Conservation (phyloP, 78 protist species). For the Protostelium mycophagum region DNA sequence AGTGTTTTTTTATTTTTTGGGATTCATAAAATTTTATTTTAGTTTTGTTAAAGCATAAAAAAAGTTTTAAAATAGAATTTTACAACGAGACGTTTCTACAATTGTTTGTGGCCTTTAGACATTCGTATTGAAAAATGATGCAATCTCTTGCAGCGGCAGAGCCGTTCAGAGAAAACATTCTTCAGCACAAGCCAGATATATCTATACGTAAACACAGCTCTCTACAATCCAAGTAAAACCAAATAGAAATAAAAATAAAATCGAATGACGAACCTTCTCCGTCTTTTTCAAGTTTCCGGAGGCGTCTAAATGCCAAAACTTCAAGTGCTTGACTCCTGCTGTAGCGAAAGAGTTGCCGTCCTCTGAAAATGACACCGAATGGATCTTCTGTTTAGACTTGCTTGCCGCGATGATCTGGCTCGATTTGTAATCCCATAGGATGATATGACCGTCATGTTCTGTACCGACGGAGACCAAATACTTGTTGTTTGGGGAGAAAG, state of each 20-base stretch:
- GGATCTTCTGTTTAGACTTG: background rate
- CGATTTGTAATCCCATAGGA: background rate
- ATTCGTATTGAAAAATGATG: too few relatives aligned
- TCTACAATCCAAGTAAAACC: too few relatives aligned
- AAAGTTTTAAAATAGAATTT: too few relatives aligned
- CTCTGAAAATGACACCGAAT: background rate
- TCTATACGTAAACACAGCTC: too few relatives aligned
- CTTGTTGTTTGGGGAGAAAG: constrained; percentile 10
- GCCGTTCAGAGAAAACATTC: too few relatives aligned
- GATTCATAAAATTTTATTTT: too few relatives aligned
- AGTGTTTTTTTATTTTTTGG: too few relatives aligned
- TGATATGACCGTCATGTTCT: background rate
- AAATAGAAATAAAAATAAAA: background rate
- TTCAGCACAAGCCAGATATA: too few relatives aligned
- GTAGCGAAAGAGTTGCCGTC: background rate
- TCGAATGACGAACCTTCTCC: background rate
- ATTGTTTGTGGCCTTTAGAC: too few relatives aligned
- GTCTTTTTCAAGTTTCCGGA: background rate
- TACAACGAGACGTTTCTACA: too few relatives aligned
- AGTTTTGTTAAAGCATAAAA: too few relatives aligned
- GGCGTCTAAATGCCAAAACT: background rate
- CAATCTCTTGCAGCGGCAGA: too few relatives aligned
- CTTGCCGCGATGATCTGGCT: background rate
- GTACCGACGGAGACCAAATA: background rate
- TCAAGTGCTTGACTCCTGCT: background rate